Conservation (phyloP, 2,329 filamentous ascomycete species). For the Aspergillus sp. region DNA sequence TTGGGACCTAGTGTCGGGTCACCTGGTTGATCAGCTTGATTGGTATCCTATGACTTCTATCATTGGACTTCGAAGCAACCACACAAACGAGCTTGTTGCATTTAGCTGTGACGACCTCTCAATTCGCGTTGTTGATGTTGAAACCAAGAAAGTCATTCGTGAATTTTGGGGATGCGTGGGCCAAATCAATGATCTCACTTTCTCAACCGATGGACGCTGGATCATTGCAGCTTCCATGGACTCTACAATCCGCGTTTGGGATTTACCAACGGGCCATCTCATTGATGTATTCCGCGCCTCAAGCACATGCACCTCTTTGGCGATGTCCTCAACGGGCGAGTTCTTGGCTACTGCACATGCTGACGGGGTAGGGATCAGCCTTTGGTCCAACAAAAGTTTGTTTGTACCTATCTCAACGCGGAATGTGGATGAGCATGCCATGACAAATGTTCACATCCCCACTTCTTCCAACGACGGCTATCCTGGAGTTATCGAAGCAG, state of each 20-base stretch:
- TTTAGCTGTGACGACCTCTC: slow-evolving; percentile 87
- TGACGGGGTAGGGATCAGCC: slow-evolving; percentile 80
- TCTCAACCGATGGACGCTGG: slow-evolving; percentile 93
- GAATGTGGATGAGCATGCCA: slow-evolving; percentile 77
- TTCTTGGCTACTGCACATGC: slow-evolving; percentile 89
- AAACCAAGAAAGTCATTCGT: slow-evolving; percentile 86
- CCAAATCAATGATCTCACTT: slow-evolving; percentile 77
- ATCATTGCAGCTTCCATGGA: slow-evolving; percentile 85
- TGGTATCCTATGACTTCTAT: slow-evolving; percentile 79
- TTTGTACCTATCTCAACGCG: slow-evolving; percentile 87
- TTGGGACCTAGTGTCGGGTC: slow-evolving; percentile 90
- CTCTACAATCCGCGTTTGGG: slow-evolving; percentile 82
- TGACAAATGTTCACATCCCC: slow-evolving; percentile 66
- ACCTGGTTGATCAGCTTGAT: slow-evolving; percentile 76
- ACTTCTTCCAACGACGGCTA: slow-evolving; percentile 83
- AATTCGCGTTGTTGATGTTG: slow-evolving; percentile 84
- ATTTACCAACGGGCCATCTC: slow-evolving; percentile 90
- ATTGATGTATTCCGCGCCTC: slow-evolving; percentile 86
- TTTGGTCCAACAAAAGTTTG: slow-evolving; percentile 93
- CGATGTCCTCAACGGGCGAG: slow-evolving; percentile 88
- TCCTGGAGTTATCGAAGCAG: slow-evolving; percentile 72
- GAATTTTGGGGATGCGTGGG: slow-evolving; percentile 83
- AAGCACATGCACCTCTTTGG: slow-evolving; percentile 76
- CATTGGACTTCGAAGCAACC: slow-evolving; percentile 76
- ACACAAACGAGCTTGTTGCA: slow-evolving; percentile 80